Evolutionary conservation across 1,139 yeast genomes (phyloP).

Genomic region (Magnusiomyces suaveolens): DNA sequence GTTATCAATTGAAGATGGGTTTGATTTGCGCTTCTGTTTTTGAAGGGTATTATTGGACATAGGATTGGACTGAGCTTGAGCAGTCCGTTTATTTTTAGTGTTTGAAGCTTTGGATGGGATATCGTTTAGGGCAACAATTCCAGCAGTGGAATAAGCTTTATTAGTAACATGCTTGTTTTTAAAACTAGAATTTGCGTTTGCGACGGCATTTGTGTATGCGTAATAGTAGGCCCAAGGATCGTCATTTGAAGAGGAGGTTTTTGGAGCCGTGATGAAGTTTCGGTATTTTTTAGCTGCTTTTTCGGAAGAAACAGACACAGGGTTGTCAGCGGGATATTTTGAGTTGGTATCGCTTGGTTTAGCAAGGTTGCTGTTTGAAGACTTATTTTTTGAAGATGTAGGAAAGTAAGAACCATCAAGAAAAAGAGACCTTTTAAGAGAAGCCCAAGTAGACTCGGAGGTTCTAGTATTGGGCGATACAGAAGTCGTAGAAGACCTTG

Average conservation of each 20-base stretch:
- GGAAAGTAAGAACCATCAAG: background rate
- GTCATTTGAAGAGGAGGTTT: background rate
- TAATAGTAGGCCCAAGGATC: conserved; percentile 5
- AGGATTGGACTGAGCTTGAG: background rate
- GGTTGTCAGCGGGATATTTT: no score
- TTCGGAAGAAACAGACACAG: background rate
- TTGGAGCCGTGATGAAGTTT: background rate
- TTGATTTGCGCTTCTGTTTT: background rate
- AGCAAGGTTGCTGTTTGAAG: background rate
- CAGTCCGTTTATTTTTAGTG: background rate
- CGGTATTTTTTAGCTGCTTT: background rate
- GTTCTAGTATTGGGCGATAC: background rate
- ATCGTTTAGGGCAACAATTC: background rate
- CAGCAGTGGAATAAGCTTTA: conserved; percentile 4
- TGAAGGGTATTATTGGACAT: background rate
- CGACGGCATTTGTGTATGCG: conserved; percentile 1
- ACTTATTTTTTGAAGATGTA: background rate
- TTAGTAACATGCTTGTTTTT: background rate
- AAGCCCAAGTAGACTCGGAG: background rate
- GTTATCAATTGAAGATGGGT: background rate
- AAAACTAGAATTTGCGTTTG: background rate
- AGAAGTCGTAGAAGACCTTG: no score
- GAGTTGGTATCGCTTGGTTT: background rate
- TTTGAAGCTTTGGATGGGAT: no score
- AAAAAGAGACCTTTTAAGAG: background rate